phyloP scores from a whole-genome alignment of 2,329 filamentous ascomycete genomes.

The Diatrype stigma region DNA sequence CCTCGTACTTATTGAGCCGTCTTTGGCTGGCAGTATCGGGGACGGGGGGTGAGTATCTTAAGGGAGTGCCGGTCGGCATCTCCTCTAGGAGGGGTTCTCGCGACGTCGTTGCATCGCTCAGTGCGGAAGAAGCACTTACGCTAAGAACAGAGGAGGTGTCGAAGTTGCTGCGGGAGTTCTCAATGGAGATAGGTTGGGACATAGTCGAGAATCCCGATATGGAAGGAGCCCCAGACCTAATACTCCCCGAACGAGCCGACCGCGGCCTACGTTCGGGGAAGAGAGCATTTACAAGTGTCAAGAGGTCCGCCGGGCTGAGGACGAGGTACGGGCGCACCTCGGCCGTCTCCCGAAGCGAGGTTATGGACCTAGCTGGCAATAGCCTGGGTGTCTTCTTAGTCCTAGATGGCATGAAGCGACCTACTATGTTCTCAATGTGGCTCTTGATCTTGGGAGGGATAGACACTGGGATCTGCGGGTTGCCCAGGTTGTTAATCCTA shows the following conservation, averaged over 20 bases:
- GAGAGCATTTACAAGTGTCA: conserved; percentile 76
- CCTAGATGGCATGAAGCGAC: conserved; percentile 55
- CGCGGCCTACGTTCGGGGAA: conserved; percentile 70
- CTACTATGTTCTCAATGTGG: conserved; percentile 69
- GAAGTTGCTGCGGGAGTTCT: conserved; percentile 49
- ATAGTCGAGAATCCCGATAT: conserved; percentile 63
- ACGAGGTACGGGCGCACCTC: conserved; percentile 79
- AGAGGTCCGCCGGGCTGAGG: conserved; percentile 72
- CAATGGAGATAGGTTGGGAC: conserved; percentile 65
- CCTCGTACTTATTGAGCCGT: conserved; percentile 51
- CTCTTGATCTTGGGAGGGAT: conserved; percentile 59
- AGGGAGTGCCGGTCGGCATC: conserved; percentile 42
- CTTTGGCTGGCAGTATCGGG: conserved; percentile 40
- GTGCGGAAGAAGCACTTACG: conserved; percentile 67
- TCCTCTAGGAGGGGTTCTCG: conserved; percentile 60
- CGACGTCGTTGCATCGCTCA: conserved; percentile 66
- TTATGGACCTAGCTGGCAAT: conserved; percentile 67
- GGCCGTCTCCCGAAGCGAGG: conserved; percentile 68
- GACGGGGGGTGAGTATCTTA: conserved; percentile 51
- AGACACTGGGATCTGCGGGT: conserved; percentile 55
- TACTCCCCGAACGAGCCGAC: conserved; percentile 57
- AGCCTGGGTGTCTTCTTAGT: conserved; percentile 53
- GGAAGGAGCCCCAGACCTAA: conserved; percentile 63
- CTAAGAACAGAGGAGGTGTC: conserved; percentile 69
- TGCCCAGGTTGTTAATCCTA: conserved; percentile 60